Conservation (phyloP, 2,329 filamentous ascomycete species). For the Xylaria sp. region DNA sequence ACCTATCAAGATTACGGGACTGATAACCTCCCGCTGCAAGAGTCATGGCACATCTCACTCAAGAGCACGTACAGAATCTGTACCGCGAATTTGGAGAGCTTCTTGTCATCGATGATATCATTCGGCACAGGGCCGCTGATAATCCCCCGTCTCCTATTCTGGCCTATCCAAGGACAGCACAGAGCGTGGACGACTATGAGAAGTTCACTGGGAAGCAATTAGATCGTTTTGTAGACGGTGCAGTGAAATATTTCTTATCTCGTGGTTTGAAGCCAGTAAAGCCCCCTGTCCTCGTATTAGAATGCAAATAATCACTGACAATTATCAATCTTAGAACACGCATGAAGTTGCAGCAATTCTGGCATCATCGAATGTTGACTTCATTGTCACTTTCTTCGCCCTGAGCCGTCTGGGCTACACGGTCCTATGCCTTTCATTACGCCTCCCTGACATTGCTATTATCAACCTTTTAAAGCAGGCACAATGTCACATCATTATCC, state of each 20-base stretch:
- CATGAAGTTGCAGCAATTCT: too few relatives aligned
- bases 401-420: conserved; percentile 1
- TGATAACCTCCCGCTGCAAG: too few relatives aligned
- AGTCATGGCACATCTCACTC: neutral
- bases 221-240: neutral
- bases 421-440: neutral
- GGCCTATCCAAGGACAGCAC: neutral
- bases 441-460: neutral
- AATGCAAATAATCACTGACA: too few relatives aligned
- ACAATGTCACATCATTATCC: neutral
- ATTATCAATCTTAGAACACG: too few relatives aligned
- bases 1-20: too few relatives aligned
- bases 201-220: conserved; percentile 6
- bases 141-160: neutral
- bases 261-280: too few relatives aligned
- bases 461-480: neutral
- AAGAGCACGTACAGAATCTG: neutral
- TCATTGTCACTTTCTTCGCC: conserved; percentile 2
- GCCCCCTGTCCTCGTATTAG: too few relatives aligned
- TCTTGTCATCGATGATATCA: conserved; percentile 5
- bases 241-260: too few relatives aligned
- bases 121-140: neutral
- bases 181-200: neutral
- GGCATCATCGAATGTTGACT: conserved; percentile 3
- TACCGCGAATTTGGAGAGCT: conserved; percentile 2